Evolutionary conservation across 768 basidiomycete species (phyloP), one percentile per base, ranked within the genome.

Genomic region (Termitomyces bulborhizus): DNA sequence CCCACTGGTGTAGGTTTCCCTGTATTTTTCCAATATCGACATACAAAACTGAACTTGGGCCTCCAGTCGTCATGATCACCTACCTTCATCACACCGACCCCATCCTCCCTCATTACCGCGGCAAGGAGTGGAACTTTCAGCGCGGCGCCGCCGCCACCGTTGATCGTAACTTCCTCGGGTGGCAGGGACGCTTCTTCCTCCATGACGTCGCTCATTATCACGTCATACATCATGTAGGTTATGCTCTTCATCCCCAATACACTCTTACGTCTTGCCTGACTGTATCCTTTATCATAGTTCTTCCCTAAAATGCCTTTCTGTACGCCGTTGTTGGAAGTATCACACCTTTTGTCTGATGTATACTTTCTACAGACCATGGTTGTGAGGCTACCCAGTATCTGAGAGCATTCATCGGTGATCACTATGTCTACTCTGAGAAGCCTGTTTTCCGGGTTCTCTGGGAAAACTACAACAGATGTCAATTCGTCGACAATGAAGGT

Each of bases 1-100:
- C 76, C 3, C 79, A 83, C 59, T 83, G 81, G 81, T 79, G 77
- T 78, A 68, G 51, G 76, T 65, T 18, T 46, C n/a, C 6, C 11
- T 32, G 37, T 31, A 16, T 12, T 9, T 31, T 9, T 50, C 24
- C 18, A 1, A 2, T n/a, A 47, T 47, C 7, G n/a, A 29, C 2
- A 31, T 8, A n/a, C 31, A 29, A 21, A 43, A 24, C n/a, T 48
- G 26, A 41, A 34, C 53, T 56, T 32, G 11, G 37, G 40, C 39
- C 27, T 36, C 13, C 40, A 76, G 75, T 77, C 57, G 75, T 77
- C 60, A 76, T 79, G 79, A 77, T 79, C 64, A 82, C 81, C 4
- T 83, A 83, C 60, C 73, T 86, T 5, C 84, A 85, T 61, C 84
- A 86, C 69, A 84, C 84, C n/a, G 81, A 82, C 60, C 76, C 78